A percentile compares a stretch with the other conserved stretches of the same genome.
phyloP scores from a whole-genome alignment of 495 filamentous ascomycete genomes.

The Paragyromitra xinjiangensis region DNA sequence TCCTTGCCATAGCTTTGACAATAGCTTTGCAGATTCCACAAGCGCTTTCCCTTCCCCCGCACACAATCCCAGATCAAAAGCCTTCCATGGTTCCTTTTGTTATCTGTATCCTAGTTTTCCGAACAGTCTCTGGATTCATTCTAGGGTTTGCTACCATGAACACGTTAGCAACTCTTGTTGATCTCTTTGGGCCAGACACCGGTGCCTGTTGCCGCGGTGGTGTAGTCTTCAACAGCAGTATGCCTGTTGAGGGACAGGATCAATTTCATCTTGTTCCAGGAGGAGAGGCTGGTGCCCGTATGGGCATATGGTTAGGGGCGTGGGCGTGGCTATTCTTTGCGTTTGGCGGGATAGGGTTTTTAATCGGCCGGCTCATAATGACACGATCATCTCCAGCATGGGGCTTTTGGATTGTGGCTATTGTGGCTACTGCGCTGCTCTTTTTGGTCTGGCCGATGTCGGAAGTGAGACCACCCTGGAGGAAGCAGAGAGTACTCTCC shows the following conservation, averaged over 20 bases:
- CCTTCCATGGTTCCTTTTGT: constrained; percentile 51
- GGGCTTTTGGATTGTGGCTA: constrained; percentile 77
- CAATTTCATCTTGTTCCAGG: constrained; percentile 45
- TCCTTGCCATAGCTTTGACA: constrained; percentile 64
- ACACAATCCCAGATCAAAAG: constrained; percentile 29
- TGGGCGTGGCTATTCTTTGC: constrained; percentile 79
- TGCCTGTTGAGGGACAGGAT: constrained; percentile 48
- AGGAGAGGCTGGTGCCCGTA: constrained; percentile 68
- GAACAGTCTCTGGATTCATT: constrained; percentile 70
- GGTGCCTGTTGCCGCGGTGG: constrained; percentile 55
- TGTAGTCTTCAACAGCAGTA: constrained; percentile 47
- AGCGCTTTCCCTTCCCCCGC: constrained; percentile 62
- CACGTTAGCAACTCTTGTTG: constrained; percentile 72
- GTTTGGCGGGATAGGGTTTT: constrained; percentile 72
- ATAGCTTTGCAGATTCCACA: constrained; percentile 79
- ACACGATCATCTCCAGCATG: constrained; percentile 68
- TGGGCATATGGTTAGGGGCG: constrained; percentile 79
- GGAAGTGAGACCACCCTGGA: constrained; percentile 54
- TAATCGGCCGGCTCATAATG: constrained; percentile 73
- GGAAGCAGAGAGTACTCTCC: constrained; percentile 16
- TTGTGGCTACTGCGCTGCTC: constrained; percentile 68
- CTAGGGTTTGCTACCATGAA: constrained; percentile 81
- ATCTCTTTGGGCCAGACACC: constrained; percentile 70
- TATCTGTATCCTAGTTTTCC: constrained; percentile 68
- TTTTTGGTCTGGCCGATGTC: constrained; percentile 54